Evolutionary conservation across 2,329 filamentous ascomycete species (phyloP).

Genomic region (Penicillium decumbens): DNA sequence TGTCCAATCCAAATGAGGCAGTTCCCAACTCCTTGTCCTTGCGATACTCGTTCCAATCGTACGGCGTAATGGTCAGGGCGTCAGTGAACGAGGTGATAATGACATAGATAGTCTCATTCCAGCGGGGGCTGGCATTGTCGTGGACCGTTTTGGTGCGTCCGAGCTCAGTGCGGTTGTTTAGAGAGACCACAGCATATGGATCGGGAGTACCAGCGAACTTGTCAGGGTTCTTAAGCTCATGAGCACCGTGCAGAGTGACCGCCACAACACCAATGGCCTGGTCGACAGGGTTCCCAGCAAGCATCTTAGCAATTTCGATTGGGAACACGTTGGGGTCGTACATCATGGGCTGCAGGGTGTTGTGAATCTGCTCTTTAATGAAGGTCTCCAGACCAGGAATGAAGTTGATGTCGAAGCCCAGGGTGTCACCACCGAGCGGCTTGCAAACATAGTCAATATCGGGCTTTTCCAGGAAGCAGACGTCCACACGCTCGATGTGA

Average conservation of each 20-base stretch:
- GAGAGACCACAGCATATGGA: slow-evolving; percentile 77
- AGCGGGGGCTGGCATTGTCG: slow-evolving; percentile 80
- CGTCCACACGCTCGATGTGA: slow-evolving; percentile 88
- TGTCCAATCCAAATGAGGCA: slow-evolving; percentile 79
- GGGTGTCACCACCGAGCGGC: slow-evolving; percentile 86
- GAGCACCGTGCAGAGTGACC: slow-evolving; percentile 82
- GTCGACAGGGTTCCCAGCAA: slow-evolving; percentile 88
- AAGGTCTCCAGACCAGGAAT: slow-evolving; percentile 91
- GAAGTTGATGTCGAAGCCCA: slow-evolving; percentile 99
- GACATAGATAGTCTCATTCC: slow-evolving; percentile 96
- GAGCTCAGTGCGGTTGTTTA: slow-evolving; percentile 76
- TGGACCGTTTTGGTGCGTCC: slow-evolving; percentile 84
- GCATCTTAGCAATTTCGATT: slow-evolving; percentile 97
- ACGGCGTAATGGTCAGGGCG: slow-evolving; percentile 75
- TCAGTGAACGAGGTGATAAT: slow-evolving; percentile 91
- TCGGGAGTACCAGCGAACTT: slow-evolving; percentile 89
- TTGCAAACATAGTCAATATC: slow-evolving; percentile 97
- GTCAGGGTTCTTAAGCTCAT: slow-evolving; percentile 90
- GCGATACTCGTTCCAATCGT: slow-evolving; percentile 90
- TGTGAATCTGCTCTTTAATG: slow-evolving; percentile 94
- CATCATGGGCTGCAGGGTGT: slow-evolving; percentile 93
- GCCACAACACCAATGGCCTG: slow-evolving; percentile 93
- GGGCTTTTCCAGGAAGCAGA: slow-evolving; percentile 87
- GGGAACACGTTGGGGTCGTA: slow-evolving; percentile 97
- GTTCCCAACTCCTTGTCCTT: slow-evolving; percentile 94